Conservation (phyloP, 179 eudicot species). For the Spergularia azorica region DNA sequence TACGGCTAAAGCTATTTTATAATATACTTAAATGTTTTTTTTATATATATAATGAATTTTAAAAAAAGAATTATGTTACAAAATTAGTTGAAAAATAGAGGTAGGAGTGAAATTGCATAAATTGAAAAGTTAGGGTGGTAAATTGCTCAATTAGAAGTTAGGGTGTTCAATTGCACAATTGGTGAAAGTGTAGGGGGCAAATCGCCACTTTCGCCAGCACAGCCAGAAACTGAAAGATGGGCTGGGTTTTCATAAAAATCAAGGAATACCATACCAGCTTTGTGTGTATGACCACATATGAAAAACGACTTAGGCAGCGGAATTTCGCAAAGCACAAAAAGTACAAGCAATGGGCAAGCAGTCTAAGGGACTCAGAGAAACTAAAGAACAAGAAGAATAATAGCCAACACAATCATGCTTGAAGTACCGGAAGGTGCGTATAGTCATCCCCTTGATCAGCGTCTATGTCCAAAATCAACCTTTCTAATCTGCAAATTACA, state of each 20-base stretch:
- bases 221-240: slow-evolving; percentile 3
- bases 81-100: no score
- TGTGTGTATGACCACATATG: neutral
- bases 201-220: no score
- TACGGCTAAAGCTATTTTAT: no score
- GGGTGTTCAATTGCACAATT: no score
- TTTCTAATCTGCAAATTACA: slow-evolving; percentile 64
- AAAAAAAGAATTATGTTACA: no score
- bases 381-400: slow-evolving; percentile 9
- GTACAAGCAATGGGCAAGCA: neutral
- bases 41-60: no score
- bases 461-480: slow-evolving; percentile 93
- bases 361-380: neutral
- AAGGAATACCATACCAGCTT: neutral
- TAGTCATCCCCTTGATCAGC: slow-evolving; percentile 98
- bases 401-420: slow-evolving; percentile 16
- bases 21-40: no score
- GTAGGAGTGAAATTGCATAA: no score
- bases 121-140: no score
- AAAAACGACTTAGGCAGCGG: neutral
- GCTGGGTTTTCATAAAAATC: neutral
- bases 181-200: no score
- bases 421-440: slow-evolving; percentile 79
- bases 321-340: slow-evolving; percentile 2
- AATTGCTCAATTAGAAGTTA: no score